Evolutionary conservation across 768 basidiomycete species (phyloP), one percentile per base, ranked within the genome.

Genomic region (Pholiota conissans): DNA sequence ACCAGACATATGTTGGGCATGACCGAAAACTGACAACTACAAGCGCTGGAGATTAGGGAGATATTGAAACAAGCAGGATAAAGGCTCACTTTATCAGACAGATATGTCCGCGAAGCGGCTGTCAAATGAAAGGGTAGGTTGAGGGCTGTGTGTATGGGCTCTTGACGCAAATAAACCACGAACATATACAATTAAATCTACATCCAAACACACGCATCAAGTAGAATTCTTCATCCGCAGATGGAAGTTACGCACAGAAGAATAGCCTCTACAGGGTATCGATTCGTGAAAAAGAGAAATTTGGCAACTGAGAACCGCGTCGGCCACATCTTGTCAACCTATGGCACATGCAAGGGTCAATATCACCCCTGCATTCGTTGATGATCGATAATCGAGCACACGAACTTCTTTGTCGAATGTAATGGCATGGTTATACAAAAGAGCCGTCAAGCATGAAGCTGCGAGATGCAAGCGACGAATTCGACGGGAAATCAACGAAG

Each of bases 161-260:
- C 11, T 40, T n/a, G 50, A 24, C 8, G 5, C 18, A n/a, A 3
- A n/a, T 18, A 26, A n/a, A 20, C 13, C 6, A 26, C 63, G 30
- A 56, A 70, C 69, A 65, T 28, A 70, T 67, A 42, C 69, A 70
- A 55, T 68, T 67, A 51, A 70, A 70, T n/a, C 69, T 70, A 26
- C 27, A n/a, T 16, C 7, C 7, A 20, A 29, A 30, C 26, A 39
- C 27, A 52, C 11, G 49, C 47, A 11, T 11, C 11, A 37, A 14
- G n/a, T 14, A 40, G 34, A 24, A n/a, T 32, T 4, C 42, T 24
- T 20, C 18, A 24, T 28, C 26, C 20, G 30, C 7, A 6, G 7
- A 29, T 11, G 16, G 27, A 18, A 28, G 2, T 11, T 45, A 65
- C 66, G 29, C 56, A 71, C 70, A 71, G 39, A 5, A 71, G 58